Evolutionary conservation across 768 basidiomycete genomes (phyloP).

Genomic region (Cytidiella melzeri): DNA sequence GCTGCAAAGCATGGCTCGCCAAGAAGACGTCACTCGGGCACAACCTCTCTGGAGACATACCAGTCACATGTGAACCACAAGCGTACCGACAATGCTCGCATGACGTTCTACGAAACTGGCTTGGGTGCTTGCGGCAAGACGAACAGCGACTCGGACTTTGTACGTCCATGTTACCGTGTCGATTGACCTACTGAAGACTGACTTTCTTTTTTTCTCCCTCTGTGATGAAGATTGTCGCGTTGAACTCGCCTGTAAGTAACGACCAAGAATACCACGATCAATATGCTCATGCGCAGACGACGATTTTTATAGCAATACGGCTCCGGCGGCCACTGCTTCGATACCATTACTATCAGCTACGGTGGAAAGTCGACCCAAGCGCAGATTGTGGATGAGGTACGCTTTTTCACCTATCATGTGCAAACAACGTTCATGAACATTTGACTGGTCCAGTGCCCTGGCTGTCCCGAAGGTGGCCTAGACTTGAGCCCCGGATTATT

Average conservation of each 20-base stretch:
- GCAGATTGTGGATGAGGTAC: conserved; percentile 53
- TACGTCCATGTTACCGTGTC: conserved; percentile 1
- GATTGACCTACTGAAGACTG: too few species aligned
- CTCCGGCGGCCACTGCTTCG: conserved; percentile 43
- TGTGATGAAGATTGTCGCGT: conserved; percentile 43
- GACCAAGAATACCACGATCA: too few species aligned
- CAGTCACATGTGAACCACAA: not conserved
- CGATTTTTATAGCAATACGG: conserved; percentile 44
- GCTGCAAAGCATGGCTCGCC: conserved; percentile 4
- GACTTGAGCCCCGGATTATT: conserved; percentile 59
- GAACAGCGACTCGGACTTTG: conserved; percentile 13
- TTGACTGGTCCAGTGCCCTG: conserved; percentile 44
- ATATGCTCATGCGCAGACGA: conserved; percentile 6
- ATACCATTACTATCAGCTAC: conserved; percentile 53
- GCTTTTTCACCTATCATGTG: conserved; percentile 10
- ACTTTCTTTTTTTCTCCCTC: too few species aligned
- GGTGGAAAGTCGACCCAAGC: conserved; percentile 52
- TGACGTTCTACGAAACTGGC: conserved; percentile 13
- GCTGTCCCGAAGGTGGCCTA: conserved; percentile 54
- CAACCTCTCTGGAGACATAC: conserved; percentile 3
- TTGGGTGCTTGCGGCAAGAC: conserved; percentile 14
- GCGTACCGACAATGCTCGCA: conserved; percentile 11
- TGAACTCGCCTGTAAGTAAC: conserved; percentile 23
- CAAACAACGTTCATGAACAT: not conserved
- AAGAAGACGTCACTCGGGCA: conserved; percentile 5